Evolutionary conservation across 163 green algal genomes (phyloP).

Genomic region (Scenedesmus sp.): DNA sequence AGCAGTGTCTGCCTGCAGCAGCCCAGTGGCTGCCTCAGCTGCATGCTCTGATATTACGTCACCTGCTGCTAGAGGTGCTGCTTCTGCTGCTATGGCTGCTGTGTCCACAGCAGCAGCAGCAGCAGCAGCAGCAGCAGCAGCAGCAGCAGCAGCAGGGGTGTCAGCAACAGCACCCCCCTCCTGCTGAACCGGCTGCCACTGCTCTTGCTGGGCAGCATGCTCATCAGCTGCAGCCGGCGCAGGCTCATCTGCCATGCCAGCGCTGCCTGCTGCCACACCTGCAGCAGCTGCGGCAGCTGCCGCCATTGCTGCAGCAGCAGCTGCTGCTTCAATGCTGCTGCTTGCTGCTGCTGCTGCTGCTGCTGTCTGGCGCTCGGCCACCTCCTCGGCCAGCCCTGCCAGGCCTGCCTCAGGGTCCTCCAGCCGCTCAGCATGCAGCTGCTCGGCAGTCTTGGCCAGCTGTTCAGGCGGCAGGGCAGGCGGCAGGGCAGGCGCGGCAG

Average conservation of each 20-base stretch:
- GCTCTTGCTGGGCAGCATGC: neutral
- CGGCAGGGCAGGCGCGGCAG: too few species aligned
- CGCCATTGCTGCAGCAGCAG: neutral
- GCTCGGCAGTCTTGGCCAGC: neutral
- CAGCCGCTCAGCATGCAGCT: constrained; percentile 5
- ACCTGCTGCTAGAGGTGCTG: neutral
- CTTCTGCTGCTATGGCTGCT: neutral
- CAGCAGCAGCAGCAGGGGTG: neutral
- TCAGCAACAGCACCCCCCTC: neutral
- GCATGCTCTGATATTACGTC: neutral
- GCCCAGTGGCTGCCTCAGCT: neutral
- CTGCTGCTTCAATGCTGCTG: neutral
- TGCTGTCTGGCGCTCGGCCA: neutral
- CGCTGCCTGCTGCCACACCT: neutral
- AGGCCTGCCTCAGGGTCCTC: neutral
- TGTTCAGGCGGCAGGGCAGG: neutral
- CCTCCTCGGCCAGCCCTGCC: constrained; percentile 5
- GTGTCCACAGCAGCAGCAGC: neutral
- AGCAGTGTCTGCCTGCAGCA: neutral
- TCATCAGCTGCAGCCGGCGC: neutral
- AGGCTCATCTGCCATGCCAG: neutral
- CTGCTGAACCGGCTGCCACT: neutral
- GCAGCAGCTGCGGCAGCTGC: neutral
- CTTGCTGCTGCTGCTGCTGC: neutral
- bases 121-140: neutral